Evolutionary conservation across 106 monocot species (phyloP).

Genomic region (Vanilla planifolia): DNA sequence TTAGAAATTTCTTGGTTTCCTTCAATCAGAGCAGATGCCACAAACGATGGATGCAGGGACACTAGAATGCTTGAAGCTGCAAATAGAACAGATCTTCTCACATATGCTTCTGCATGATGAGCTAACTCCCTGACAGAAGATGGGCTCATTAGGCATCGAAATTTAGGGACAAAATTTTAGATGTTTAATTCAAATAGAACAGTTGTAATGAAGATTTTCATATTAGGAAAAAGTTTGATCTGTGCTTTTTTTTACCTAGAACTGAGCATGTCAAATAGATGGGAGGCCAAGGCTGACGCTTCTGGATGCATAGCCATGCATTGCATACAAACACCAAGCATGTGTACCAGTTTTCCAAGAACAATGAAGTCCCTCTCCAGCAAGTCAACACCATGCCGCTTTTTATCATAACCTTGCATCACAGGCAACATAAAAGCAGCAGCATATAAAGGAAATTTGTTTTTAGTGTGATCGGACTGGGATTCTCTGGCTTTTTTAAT

Average conservation of each 20-base stretch:
- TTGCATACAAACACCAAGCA: slow-evolving; percentile 98
- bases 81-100: slow-evolving; percentile 87
- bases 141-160: neutral
- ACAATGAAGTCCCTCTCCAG: slow-evolving; percentile 90
- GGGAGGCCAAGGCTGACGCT: slow-evolving; percentile 64
- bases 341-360: slow-evolving; percentile 86
- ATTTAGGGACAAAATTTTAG: neutral
- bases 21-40: slow-evolving; percentile 87
- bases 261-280: slow-evolving; percentile 87
- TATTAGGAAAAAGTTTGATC: too few species aligned
- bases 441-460: slow-evolving; percentile 95
- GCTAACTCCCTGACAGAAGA: slow-evolving; percentile 53
- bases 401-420: slow-evolving; percentile 92
- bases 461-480: slow-evolving; percentile 43
- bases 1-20: slow-evolving; percentile 63
- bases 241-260: too few species aligned
- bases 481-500: slow-evolving; percentile 31
- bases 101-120: slow-evolving; percentile 93
- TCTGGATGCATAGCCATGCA: slow-evolving; percentile 90
- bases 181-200: neutral
- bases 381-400: slow-evolving; percentile 77
- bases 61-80: slow-evolving; percentile 69
- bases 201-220: too few species aligned
- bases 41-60: slow-evolving; percentile 80
- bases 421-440: slow-evolving; percentile 96